A percentile compares a stretch with the other conserved stretches of the same genome.
phyloP scores from a whole-genome alignment of 2,329 filamentous ascomycete species.

The Neopestalotiopsis clavispora region DNA sequence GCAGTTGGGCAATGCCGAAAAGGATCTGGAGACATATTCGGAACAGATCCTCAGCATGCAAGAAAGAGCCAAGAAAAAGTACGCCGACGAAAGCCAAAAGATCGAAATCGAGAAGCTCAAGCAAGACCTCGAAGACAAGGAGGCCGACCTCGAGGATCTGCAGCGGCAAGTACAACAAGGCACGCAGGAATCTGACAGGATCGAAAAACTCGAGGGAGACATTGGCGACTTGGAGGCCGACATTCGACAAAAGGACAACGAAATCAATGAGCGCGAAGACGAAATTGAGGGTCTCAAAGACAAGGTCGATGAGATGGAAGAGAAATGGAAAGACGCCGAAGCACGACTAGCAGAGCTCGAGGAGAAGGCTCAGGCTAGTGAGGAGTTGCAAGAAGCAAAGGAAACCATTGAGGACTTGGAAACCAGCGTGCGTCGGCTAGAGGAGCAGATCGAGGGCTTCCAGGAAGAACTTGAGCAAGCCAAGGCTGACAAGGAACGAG shows the following conservation, averaged over 20 bases:
- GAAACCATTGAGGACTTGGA: constrained; percentile 66
- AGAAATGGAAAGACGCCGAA: constrained; percentile 62
- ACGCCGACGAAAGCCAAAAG: constrained; percentile 72
- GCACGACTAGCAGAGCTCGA: constrained; percentile 60
- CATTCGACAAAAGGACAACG: constrained; percentile 74
- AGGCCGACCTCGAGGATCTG: constrained; percentile 65
- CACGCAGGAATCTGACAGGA: constrained; percentile 60
- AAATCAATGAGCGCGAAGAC: constrained; percentile 70
- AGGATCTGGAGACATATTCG: constrained; percentile 83
- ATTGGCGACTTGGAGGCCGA: constrained; percentile 78
- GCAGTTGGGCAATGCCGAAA: constrained; percentile 79
- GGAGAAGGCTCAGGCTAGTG: constrained; percentile 55
- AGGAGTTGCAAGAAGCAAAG: constrained; percentile 60
- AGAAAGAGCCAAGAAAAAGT: constrained; percentile 78
- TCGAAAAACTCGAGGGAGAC: constrained; percentile 73
- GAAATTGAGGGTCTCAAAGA: constrained; percentile 54
- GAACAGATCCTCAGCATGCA: constrained; percentile 83
- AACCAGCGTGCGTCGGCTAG: constrained; percentile 55
- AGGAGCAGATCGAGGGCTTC: constrained; percentile 59
- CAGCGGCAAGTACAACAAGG: constrained; percentile 62
- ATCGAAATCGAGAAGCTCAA: constrained; percentile 64
- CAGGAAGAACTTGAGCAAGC: constrained; percentile 61
- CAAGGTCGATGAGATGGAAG: constrained; percentile 53
- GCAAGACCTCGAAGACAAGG: constrained; percentile 60
- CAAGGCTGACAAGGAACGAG: constrained; percentile 57